Base-by-base conservation (phyloP, 73 alveolate species). In the Uronychia setigera region DNA sequence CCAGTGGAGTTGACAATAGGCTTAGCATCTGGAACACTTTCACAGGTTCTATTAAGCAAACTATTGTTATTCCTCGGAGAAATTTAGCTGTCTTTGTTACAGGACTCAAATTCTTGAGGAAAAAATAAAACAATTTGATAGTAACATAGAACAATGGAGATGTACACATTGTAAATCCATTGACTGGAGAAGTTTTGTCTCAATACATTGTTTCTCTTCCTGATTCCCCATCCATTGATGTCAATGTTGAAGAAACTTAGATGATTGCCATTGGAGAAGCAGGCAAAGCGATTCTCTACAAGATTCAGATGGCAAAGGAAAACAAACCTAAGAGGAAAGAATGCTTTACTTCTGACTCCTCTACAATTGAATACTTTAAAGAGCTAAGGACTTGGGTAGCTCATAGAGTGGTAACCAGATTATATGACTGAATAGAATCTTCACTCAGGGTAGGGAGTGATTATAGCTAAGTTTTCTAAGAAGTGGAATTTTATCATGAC, bases 1-100 rank as follows among this genome's bases (percentile, higher is more conserved):
- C 93, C 29, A 80, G 88, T 27, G 93, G 93, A 1, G 89, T 87
- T 26, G 93, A 87, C 58, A 87, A 87, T 31, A 80, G 74, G 31
- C 59, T 87, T 0, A 30, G 82, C 32, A 32, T 87, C 31, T 87
- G 93, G 93, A 87, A 87, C 60, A 67, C 83, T 0, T 29, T 80
- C 32, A 79, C 93, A 13, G 93, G 93, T 1, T 58, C 78, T 29
- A 67, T 87, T 0, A 59, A 86, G 79, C 46, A 76, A n/a, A 32
- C 28, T 5, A 33, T 87, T 81, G 80, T 29, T 1, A 27, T 87
- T 25, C 89, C 88, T 14, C 80, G 74, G 59, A 80, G 77, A 30
- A 59, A 82, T 25, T 81, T 86, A 0, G 83, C 74, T 35, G 83
- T 85, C 29, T 87, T 59, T 31, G 58, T 80, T 1, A 59, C 80